Evolutionary conservation across 2,329 filamentous ascomycete species (phyloP).

Genomic region (Colletotrichum sp.): DNA sequence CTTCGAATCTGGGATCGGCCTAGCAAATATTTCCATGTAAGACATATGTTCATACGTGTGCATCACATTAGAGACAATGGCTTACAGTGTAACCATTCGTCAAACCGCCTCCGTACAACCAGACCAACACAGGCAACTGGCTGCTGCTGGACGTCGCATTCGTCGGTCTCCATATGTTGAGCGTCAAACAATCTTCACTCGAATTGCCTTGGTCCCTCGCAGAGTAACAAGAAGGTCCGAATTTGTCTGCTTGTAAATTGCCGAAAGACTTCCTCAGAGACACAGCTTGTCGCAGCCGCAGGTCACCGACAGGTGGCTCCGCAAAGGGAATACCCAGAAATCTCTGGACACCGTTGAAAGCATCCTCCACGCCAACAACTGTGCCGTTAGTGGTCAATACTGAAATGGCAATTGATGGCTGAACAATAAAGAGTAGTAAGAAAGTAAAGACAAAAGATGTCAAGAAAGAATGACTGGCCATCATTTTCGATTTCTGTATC

Average conservation of each 20-base stretch:
- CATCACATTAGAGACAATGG: not conserved
- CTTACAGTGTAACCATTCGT: constrained; percentile 8
- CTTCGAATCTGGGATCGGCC: not conserved
- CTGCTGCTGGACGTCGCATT: constrained; percentile 30
- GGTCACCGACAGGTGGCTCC: constrained; percentile 42
- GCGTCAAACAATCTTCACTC: constrained; percentile 31
- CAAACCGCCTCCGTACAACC: constrained; percentile 56
- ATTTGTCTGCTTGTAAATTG: constrained; percentile 43
- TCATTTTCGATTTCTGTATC: fast-evolving
- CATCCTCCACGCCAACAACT: not conserved
- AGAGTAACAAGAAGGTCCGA: constrained; percentile 49
- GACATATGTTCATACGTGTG: fast-evolving
- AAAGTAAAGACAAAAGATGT: not conserved
- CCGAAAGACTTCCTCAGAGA: constrained; percentile 49
- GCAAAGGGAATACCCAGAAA: constrained; percentile 52
- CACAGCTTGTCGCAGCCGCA: constrained; percentile 56
- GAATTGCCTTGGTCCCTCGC: constrained; percentile 52
- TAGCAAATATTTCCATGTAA: not conserved
- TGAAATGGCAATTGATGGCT: not conserved
- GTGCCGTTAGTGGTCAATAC: not conserved
- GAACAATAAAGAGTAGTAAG: fast-evolving
- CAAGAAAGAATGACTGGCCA: not conserved
- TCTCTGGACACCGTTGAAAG: not conserved
- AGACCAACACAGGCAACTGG: constrained; percentile 60
- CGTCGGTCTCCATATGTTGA: constrained; percentile 29